Evolutionary conservation across 164 flowering plant genomes (phyloP), one percentile per base, ranked within the genome.

Genomic region (Chimonanthus praecox): DNA sequence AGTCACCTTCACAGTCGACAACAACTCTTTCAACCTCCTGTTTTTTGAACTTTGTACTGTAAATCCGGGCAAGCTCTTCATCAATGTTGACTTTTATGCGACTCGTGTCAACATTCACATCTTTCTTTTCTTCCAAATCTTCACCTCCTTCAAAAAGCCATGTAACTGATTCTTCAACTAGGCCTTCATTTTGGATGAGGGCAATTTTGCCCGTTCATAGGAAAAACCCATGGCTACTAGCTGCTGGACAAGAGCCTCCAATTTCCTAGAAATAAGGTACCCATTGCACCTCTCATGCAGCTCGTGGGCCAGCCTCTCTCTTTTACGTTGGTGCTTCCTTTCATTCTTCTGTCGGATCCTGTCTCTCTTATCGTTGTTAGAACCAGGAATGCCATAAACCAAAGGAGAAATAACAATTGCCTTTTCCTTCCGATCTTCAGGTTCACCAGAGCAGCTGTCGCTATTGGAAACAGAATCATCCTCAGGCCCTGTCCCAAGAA

Each of bases 301-400:
- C 75, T 95, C 98, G 74, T 88, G 98, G 10, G 94, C 97, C 43
- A 98, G 84, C 79, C 87, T 87, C 81, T 95, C 99, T 79, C 87
- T 92, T 77, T 93, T 98, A 5, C 98, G 92, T 77, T 91, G 99
- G 80, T 95, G 99, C 78, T 95, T 95, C 83, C 84, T 84, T 84
- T 95, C 99, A 85, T 95, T 95, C 82, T 95, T 93, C 75, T 86
- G 96, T 45, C 99, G 89, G 67, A 88, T 90, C 76, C 91, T 95
- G 49, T 93, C 99, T 44, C 99, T 81, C 75, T 89, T 91, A 76
- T 95, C 99, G 85, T 85, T 89, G 78, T 90, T 97, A 78, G 88
- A 83, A 62, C 93, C 96, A 43, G 92, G 92, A 66, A 88, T 76
- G 9, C 83, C 74, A 49, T 91, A 94, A 71, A 69, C 88, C 65